Base-by-base conservation (phyloP, 2,329 filamentous ascomycete species). In the Ophiostoma piceae region DNA sequence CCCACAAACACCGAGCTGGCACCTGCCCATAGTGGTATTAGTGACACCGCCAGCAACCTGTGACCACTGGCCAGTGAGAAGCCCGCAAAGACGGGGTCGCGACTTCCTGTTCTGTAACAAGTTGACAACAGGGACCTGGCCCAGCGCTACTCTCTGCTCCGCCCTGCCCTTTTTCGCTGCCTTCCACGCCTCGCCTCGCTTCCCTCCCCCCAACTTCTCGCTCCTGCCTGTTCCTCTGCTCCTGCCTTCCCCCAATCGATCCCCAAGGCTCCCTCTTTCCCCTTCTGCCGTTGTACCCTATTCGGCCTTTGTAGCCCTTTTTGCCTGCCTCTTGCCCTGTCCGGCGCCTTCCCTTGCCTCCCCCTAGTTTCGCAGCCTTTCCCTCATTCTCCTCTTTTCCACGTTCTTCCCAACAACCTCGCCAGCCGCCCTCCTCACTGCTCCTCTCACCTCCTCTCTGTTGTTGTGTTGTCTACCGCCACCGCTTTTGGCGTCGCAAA, bases 281-380 rank as follows among this genome's bases (percentile, higher is more conserved):
- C 64, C 9, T 66, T 66, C 35, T 37, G 16, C 62, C 16, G 9
- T 65, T 37, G 26, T 64, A 3, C 35, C 35, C 64, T 39, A 22
- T 66, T 39, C n/a, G 64, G n/a, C 37, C 26, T 43, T 37, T 66
- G 60, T 19, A 26, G 60, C 60, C 57, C 43, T 47, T 47, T 47
- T 47, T 47, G 43, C 43, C 41, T 47, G 19, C 43, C 43, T 47
- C 43, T 47, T 43, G 64, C 64, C 64, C 64, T 65, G 62, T 65
- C 62, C 29, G 62, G 35, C 60, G 35, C 60, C 32, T 37, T 64
- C 8, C 29, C 64, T 66, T 26, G 32, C 35, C 35, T 35, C 39
- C 62, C 62, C 62, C 32, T 66, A 66, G 65, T 66, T 65, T 65
- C 65, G 65, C 65, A 66, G 65, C 65, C 65, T 62, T 68, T 66